Evolutionary conservation across 805 yeast species (phyloP).

Genomic region (Suhomyces kilbournensis): DNA sequence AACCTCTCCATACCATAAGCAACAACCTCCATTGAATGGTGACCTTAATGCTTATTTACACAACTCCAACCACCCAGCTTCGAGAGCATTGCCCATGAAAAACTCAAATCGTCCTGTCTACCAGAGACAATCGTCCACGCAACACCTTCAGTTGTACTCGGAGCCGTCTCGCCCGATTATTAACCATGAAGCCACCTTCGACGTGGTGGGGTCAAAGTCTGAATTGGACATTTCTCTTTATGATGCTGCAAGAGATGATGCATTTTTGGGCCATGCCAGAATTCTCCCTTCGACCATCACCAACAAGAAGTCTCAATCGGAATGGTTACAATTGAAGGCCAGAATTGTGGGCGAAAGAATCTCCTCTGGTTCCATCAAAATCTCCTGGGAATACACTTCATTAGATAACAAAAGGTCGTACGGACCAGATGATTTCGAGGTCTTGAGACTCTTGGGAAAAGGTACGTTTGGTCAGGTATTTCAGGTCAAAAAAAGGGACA

Average conservation of each 20-base stretch:
- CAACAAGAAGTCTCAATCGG: conserved; percentile 46
- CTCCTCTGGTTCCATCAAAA: conserved; percentile 69
- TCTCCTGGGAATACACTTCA: conserved; percentile 67
- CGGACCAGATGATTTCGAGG: conserved; percentile 94
- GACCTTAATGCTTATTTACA: conserved; percentile 9
- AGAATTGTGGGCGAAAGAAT: conserved; percentile 75
- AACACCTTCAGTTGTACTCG: conserved; percentile 28
- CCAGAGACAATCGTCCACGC: conserved; percentile 38
- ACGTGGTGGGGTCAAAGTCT: conserved; percentile 79
- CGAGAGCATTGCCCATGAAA: conserved; percentile 12
- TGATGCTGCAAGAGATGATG: conserved; percentile 78
- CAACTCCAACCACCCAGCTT: conserved; percentile 8
- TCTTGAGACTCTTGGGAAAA: conserved; percentile 83
- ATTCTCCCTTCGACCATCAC: conserved; percentile 56
- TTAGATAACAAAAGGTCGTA: conserved; percentile 69
- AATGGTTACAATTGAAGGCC: conserved; percentile 73
- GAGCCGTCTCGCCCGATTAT: conserved; percentile 52
- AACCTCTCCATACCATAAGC: conserved; percentile 9
- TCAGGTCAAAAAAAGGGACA: conserved; percentile 90
- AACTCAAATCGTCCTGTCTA: conserved; percentile 28
- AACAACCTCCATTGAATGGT: conserved; percentile 13
- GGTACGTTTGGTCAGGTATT: conserved; percentile 98
- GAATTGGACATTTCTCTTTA: conserved; percentile 89
- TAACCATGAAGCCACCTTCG: conserved; percentile 92
- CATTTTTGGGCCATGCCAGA: conserved; percentile 81